phyloP scores from a whole-genome alignment of 2,329 filamentous ascomycete genomes.

The Lecanicillium sp. region DNA sequence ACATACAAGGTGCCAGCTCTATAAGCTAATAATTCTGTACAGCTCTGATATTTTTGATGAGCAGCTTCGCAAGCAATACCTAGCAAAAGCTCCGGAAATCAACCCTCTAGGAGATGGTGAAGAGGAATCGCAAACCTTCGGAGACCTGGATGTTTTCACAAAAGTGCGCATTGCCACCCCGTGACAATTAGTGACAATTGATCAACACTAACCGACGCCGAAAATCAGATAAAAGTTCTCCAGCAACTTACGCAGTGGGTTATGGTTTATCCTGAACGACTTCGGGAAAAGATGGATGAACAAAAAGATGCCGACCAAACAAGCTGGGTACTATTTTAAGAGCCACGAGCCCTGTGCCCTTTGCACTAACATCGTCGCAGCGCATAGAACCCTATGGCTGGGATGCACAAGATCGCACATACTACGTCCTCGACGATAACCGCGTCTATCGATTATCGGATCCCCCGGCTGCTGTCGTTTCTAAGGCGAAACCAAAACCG shows the following conservation, averaged over 20 bases:
- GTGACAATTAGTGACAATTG: too few relatives aligned
- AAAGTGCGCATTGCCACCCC: constrained; percentile 47
- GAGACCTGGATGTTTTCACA: constrained; percentile 71
- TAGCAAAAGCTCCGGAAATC: constrained; percentile 65
- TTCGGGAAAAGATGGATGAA: constrained; percentile 80
- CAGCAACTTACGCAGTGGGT: constrained; percentile 88
- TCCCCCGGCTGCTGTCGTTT: constrained; percentile 46
- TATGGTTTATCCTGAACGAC: constrained; percentile 76
- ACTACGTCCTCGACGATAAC: constrained; percentile 91
- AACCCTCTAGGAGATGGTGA: constrained; percentile 85
- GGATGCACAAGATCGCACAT: constrained; percentile 77
- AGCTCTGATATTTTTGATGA: constrained; percentile 88
- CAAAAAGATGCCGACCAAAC: constrained; percentile 74
- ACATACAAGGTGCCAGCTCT: neutral
- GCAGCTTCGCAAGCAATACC: constrained; percentile 82
- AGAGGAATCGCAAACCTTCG: constrained; percentile 57
- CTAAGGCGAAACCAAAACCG: constrained; percentile 57
- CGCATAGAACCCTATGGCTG: constrained; percentile 79
- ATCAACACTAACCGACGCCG: neutral
- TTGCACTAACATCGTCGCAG: constrained; percentile 28
- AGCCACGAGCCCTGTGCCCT: neutral
- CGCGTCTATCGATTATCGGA: constrained; percentile 81
- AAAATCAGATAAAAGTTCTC: constrained; percentile 57
- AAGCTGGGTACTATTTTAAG: constrained; percentile 64
- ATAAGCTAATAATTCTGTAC: constrained; percentile 13